A percentile compares a stretch with the other conserved stretches of the same genome.
Conservation (phyloP, 805 yeast genomes). For the Metahyphopichia silvanorum region DNA sequence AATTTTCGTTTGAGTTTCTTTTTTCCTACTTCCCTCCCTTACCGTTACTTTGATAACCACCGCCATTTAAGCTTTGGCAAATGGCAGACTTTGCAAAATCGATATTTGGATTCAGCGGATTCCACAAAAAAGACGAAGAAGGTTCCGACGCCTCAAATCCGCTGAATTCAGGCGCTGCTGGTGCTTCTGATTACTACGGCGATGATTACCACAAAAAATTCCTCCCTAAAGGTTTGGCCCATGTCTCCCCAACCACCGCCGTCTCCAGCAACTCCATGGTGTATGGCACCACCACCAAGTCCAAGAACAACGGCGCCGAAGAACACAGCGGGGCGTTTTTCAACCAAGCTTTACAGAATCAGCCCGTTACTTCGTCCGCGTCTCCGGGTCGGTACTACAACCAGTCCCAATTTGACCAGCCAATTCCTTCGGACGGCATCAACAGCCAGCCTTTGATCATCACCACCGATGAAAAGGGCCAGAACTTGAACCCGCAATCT, state of each 20-base stretch:
- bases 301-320: constrained; percentile 7
- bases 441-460: constrained; percentile 29
- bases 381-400: neutral
- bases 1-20: too few species aligned
- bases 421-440: constrained; percentile 8
- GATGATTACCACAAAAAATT: constrained; percentile 15
- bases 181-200: constrained; percentile 5
- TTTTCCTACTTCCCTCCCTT: too few species aligned
- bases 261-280: constrained; percentile 59
- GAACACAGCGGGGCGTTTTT: constrained; percentile 16
- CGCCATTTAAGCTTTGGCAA: too few species aligned
- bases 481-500: constrained; percentile 21
- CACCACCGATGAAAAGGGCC: constrained; percentile 41
- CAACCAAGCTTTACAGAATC: constrained; percentile 16
- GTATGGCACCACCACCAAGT: constrained; percentile 61
- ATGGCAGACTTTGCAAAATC: constrained; percentile 48
- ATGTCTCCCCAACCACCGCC: constrained; percentile 64
- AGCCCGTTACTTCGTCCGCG: constrained; percentile 1
- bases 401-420: constrained; percentile 7
- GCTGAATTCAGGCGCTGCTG: constrained; percentile 1
- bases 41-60: too few species aligned
- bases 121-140: constrained; percentile 24
- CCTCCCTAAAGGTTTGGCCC: constrained; percentile 35
- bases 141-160: constrained; percentile 3
- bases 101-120: constrained; percentile 39